Conservation (phyloP, 306 rosid genomes). For the Glycine latifolia region DNA sequence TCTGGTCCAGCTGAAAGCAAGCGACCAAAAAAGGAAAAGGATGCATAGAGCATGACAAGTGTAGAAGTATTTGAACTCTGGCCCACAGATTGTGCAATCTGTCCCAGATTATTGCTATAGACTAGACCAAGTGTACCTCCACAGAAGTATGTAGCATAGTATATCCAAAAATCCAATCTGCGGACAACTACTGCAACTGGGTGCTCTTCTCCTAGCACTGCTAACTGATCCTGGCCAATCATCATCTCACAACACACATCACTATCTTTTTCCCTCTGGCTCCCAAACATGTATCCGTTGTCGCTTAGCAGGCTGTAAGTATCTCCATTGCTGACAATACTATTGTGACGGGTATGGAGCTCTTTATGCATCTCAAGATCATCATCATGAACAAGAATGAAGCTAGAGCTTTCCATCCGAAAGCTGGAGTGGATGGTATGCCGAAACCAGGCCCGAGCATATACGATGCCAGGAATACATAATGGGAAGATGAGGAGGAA, state of each 20-base stretch:
- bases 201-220: constrained; percentile 88
- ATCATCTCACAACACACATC: constrained; percentile 55
- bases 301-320: constrained; percentile 39
- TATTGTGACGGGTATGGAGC: constrained; percentile 58
- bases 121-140: constrained; percentile 96
- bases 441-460: constrained; percentile 75
- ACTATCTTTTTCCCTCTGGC: constrained; percentile 35
- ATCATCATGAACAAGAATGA: constrained; percentile 78
- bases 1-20: constrained; percentile 93
- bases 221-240: constrained; percentile 66
- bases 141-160: constrained; percentile 78
- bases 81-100: constrained; percentile 84
- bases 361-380: constrained; percentile 96
- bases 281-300: constrained; percentile 39
- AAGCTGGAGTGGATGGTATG: constrained; percentile 68
- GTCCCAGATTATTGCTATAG: constrained; percentile 94
- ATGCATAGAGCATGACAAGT: constrained; percentile 78
- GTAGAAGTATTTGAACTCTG: constrained; percentile 64
- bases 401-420: constrained; percentile 65
- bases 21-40: constrained; percentile 95
- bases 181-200: constrained; percentile 60
- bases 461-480: constrained; percentile 79
- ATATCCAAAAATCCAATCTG: constrained; percentile 90
- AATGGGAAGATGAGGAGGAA: constrained; percentile 74
- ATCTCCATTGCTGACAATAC: constrained; percentile 49